These are phyloP conservation scores for Cutaneotrichosporon cyanovorans DNA, from an alignment of 1,284 basidiomycete species.

Conservation along the genomic window DNA sequence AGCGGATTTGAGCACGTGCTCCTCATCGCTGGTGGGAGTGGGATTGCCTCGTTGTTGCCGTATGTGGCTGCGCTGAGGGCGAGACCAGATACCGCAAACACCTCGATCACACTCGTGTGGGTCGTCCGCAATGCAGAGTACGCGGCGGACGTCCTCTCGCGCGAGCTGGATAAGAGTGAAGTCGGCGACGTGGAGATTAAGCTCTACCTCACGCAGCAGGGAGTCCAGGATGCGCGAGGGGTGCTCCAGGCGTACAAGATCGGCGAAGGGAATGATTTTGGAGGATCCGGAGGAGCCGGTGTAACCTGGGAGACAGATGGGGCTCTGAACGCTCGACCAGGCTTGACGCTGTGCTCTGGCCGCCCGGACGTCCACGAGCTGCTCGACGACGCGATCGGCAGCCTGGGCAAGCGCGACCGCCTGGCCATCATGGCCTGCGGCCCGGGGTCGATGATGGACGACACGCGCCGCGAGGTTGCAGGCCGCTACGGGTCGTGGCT, in stretches of 20 bases:
- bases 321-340: background rate
- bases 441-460: conserved; percentile 31
- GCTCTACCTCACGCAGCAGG: conserved; percentile 11
- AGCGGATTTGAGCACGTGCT: conserved; percentile 21
- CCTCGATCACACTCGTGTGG: conserved; percentile 21
- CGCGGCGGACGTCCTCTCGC: conserved; percentile 22
- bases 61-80: conserved; percentile 18
- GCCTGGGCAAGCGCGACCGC: conserved; percentile 14
- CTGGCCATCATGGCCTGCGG: conserved; percentile 29
- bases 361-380: conserved; percentile 21
- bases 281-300: no score
- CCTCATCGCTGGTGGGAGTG: conserved; percentile 28
- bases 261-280: background rate
- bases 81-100: background rate
- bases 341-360: conserved; percentile 8
- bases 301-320: no score
- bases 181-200: conserved; percentile 6
- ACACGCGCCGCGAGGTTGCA: conserved; percentile 18
- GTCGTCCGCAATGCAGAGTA: conserved; percentile 20
- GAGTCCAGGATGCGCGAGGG: background rate
- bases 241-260: background rate
- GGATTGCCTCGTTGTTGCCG: conserved; percentile 28
- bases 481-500: conserved; percentile 17
- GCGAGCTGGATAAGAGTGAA: conserved; percentile 15
- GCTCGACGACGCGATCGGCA: conserved; percentile 5